A percentile compares a stretch with the other conserved stretches of the same genome.
Conservation (phyloP, 1,284 basidiomycete genomes). For the Sutorius eximius region DNA sequence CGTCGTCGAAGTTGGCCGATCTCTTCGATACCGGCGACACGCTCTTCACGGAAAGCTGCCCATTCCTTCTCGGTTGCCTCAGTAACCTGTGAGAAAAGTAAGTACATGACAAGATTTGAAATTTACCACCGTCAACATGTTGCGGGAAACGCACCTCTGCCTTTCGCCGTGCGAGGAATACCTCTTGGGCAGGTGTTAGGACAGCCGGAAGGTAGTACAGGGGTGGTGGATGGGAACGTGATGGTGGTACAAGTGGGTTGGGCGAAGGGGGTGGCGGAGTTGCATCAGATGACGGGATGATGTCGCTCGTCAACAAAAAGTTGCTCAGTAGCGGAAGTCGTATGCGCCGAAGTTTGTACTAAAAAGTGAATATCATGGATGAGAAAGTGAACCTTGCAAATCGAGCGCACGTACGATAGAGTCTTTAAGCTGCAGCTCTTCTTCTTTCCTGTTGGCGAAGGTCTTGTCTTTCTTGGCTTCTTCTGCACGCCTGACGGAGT, state of each 20-base stretch:
- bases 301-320: slow-evolving; percentile 74
- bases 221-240: slow-evolving; percentile 69
- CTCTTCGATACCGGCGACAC: slow-evolving; percentile 57
- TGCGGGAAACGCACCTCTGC: slow-evolving; percentile 48
- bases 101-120: background rate
- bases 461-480: slow-evolving; percentile 81
- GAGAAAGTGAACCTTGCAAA: background rate
- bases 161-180: slow-evolving; percentile 62
- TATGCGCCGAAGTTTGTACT: slow-evolving; percentile 71
- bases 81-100: slow-evolving; percentile 45
- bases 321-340: slow-evolving; percentile 70
- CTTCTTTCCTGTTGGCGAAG: slow-evolving; percentile 70
- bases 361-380: slow-evolving; percentile 6
- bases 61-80: slow-evolving; percentile 70
- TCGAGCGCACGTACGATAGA: slow-evolving; percentile 58
- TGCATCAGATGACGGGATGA: slow-evolving; percentile 44
- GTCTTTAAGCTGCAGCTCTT: slow-evolving; percentile 75
- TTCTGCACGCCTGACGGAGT: slow-evolving; percentile 76
- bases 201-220: slow-evolving; percentile 73
- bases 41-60: slow-evolving; percentile 59
- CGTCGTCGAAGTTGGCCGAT: slow-evolving; percentile 59
- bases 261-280: slow-evolving; percentile 32
- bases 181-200: slow-evolving; percentile 68
- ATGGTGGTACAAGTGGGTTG: slow-evolving; percentile 50
- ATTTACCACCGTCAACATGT: background rate